Evolutionary conservation across 2,329 filamentous ascomycete species (phyloP).

Genomic region (Tolypocladium endophyticum): DNA sequence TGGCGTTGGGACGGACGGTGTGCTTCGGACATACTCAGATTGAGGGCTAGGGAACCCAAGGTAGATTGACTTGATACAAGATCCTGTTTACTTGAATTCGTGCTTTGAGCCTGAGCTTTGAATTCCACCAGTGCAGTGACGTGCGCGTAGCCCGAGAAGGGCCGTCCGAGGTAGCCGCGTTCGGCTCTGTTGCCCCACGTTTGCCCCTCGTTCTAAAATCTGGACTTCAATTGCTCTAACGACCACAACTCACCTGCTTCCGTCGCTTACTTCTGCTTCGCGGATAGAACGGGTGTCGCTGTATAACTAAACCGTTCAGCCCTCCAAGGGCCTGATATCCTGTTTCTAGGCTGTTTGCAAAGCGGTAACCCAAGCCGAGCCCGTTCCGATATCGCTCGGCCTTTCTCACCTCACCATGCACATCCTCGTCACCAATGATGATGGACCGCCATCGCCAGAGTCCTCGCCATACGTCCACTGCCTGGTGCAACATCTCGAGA

Average conservation of each 20-base stretch:
- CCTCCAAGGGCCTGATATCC: not conserved
- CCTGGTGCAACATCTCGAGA: slow-evolving; percentile 59
- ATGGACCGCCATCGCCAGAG: slow-evolving; percentile 67
- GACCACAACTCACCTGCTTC: not conserved
- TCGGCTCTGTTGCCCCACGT: not conserved
- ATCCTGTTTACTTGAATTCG: not conserved
- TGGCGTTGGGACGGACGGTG: not conserved
- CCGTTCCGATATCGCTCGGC: not conserved
- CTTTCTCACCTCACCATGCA: slow-evolving; percentile 38
- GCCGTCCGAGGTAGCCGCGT: not conserved
- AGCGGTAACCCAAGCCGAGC: not conserved
- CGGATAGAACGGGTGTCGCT: not conserved
- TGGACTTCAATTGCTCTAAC: not conserved
- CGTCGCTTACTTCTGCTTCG: not conserved
- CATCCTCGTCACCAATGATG: slow-evolving; percentile 65
- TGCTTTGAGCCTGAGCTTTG: not conserved
- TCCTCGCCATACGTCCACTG: slow-evolving; percentile 74
- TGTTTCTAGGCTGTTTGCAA: not conserved
- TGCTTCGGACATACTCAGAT: slow-evolving; percentile 1
- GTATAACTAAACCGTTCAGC: not conserved
- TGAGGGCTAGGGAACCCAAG: not conserved
- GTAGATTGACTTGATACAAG: not conserved
- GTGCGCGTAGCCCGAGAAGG: too few species aligned
- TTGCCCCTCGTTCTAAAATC: not conserved
- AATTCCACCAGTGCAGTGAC: not conserved